Conservation (phyloP, 2,329 filamentous ascomycete species). For the Arachnopeziza araneosa region DNA sequence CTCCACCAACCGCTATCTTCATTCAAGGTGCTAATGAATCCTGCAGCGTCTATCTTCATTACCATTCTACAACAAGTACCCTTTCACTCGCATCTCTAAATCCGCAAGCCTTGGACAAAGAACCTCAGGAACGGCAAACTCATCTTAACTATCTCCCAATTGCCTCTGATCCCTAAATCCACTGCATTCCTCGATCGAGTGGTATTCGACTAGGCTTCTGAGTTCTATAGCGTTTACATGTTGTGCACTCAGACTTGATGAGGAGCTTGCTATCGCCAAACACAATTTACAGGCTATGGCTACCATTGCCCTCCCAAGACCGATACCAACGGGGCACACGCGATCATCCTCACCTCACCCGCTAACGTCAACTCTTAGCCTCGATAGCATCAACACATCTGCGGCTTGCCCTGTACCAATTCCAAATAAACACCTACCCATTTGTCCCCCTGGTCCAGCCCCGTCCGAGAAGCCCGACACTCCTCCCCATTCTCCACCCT, state of each 20-base stretch:
- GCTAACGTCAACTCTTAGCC: constrained; percentile 44
- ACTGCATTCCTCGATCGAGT: neutral
- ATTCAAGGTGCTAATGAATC: neutral
- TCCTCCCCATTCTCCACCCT: constrained; percentile 59
- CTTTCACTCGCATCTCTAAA: neutral
- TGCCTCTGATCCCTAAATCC: neutral
- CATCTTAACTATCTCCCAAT: neutral
- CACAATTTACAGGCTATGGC: constrained; percentile 20
- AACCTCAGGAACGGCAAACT: neutral
- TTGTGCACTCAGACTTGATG: neutral
- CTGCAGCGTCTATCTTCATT: neutral
- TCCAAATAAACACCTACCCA: constrained; percentile 87
- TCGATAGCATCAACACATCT: constrained; percentile 46
- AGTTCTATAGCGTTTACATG: neutral
- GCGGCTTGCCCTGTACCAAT: constrained; percentile 54
- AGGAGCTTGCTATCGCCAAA: neutral
- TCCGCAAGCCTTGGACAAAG: neutral
- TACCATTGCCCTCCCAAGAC: constrained; percentile 30
- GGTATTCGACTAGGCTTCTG: neutral
- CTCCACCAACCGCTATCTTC: no score
- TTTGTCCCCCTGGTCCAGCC: constrained; percentile 75
- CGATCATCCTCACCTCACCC: constrained; percentile 40
- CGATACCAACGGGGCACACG: constrained; percentile 22
- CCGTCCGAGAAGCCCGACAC: constrained; percentile 50
- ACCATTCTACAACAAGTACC: neutral